Conservation (phyloP, 495 filamentous ascomycete genomes). For the Cetradonia linearis region DNA sequence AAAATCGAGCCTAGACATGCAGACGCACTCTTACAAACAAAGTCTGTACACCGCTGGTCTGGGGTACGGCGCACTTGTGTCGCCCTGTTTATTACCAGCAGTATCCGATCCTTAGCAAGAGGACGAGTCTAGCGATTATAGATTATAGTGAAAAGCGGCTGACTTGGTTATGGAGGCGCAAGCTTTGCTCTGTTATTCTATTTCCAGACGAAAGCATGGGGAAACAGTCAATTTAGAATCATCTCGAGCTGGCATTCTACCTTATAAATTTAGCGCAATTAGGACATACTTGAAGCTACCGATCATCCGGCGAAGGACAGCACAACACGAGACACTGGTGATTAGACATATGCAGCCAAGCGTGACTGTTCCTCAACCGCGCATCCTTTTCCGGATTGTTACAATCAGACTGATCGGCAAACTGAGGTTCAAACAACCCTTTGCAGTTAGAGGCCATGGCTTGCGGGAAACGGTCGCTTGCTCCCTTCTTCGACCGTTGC, state of each 20-base stretch:
- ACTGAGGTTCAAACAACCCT: conserved; percentile 3
- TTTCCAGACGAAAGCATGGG: not conserved
- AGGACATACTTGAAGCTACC: not conserved
- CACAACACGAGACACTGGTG: not conserved
- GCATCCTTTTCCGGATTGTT: not conserved
- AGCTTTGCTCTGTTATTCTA: not conserved
- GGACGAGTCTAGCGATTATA: not conserved
- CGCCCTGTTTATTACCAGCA: not conserved
- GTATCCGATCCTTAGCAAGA: not conserved
- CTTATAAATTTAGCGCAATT: not conserved
- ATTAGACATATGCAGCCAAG: not conserved
- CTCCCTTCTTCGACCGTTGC: conserved; percentile 7
- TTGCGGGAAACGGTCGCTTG: conserved; percentile 17
- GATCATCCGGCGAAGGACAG: not conserved
- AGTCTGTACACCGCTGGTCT: not conserved
- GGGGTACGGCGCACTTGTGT: not conserved
- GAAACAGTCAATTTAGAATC: not conserved
- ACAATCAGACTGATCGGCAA: not conserved
- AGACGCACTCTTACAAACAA: conserved; percentile 4
- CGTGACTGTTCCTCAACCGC: not conserved
- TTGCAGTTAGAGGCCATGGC: conserved; percentile 10
- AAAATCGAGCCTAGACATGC: conserved; percentile 2
- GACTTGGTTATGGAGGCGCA: not conserved
- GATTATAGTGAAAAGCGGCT: not conserved
- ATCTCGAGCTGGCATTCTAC: not conserved